Base-by-base conservation (phyloP, 495 filamentous ascomycete genomes). In the Hypoxylon fuscum region DNA sequence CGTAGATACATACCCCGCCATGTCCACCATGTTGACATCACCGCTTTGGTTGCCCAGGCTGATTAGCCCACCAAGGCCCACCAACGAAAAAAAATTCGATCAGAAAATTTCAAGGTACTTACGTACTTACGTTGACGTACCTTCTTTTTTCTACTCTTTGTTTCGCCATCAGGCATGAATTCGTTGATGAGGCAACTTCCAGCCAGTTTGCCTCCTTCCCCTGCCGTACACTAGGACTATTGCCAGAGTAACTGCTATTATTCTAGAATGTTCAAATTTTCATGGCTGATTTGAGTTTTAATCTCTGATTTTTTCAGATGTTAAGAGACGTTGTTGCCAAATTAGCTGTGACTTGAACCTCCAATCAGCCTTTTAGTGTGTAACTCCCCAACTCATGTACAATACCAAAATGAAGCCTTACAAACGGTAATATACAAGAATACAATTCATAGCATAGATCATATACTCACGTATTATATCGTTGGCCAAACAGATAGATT, bases 171-270 rank as follows among this genome's bases (percentile, higher is more conserved):
- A 49, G 43, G 54, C 38, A 48, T 20, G 35, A 37, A 49, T 31
- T 2, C 4, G 48, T 64, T 64, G 61, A 27, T 59, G 55, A 58
- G 61, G 49, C 61, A 64, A 59, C 55, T 54, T 53, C 31, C n/a
- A 37, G 14, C 32, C 15, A 9, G 7, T 12, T 40, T 41, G 32
- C 22, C 32, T 42, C 8, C 9, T 29, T 40, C n/a, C 21, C 22
- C 9, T 15, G n/a, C n/a, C n/a, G n/a, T 3, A 14, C n/a, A 15
- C 35, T 38, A 5, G 35, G 12, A 38, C 11, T 12, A 38, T 38
- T 2, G 12, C n/a, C 11, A 38, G 11, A 38, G 40, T 42, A 21
- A 22, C 17, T 18, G 17, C 17, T 42, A 18, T 18, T 22, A 42
- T 42, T 42, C 59, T 55, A 50, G 59, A 62, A 62, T 34, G 14